phyloP scores from a whole-genome alignment of 805 yeast genomes.

The Monosporozyma yasuniensis region DNA sequence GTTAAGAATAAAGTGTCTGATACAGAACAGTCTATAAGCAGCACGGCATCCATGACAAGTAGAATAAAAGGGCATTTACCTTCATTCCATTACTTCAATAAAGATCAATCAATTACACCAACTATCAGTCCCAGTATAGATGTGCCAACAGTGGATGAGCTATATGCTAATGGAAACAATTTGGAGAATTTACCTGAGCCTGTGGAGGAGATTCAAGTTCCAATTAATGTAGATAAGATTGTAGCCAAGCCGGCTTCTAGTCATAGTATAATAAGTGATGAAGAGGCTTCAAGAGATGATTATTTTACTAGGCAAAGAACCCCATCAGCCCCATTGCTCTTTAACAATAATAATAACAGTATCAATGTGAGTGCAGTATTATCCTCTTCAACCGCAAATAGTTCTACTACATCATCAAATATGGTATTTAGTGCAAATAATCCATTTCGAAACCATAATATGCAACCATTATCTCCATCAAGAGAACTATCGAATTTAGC shows the following conservation, averaged over 20 bases:
- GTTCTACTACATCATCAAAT: background rate
- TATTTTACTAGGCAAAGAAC: constrained; percentile 4
- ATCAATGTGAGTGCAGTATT: background rate
- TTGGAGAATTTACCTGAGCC: constrained; percentile 1
- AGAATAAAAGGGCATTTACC: constrained; percentile 3
- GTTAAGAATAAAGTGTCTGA: background rate
- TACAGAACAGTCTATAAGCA: background rate
- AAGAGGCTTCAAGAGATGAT: background rate
- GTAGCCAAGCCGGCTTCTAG: background rate
- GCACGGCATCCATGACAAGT: background rate
- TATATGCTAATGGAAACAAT: background rate
- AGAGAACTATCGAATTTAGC: background rate
- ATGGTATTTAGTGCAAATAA: constrained; percentile 2
- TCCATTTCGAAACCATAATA: constrained; percentile 6
- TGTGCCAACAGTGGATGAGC: background rate
- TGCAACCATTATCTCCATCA: background rate
- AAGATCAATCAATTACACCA: background rate
- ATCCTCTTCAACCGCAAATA: background rate
- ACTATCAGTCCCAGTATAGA: background rate
- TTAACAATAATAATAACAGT: background rate
- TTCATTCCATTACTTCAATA: constrained; percentile 2
- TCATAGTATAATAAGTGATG: background rate
- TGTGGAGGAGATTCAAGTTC: constrained; percentile 1
- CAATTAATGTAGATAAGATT: constrained; percentile 2
- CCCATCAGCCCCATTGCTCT: constrained; percentile 1